Base-by-base conservation (phyloP, 2,329 filamentous ascomycete genomes). In the Aspergillus brasiliensis region DNA sequence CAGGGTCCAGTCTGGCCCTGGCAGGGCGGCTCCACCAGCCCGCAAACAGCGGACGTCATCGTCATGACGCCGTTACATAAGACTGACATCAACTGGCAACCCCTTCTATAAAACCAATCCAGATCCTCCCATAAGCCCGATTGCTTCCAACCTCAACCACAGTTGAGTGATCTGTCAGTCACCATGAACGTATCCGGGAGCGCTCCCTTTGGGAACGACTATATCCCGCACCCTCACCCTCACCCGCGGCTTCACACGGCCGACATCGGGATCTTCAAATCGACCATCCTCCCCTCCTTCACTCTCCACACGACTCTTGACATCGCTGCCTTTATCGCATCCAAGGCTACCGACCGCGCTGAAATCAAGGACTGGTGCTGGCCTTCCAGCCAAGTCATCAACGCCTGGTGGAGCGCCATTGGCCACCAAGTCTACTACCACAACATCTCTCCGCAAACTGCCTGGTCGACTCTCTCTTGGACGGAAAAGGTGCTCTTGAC, bases 281-380 rank as follows among this genome's bases (percentile, higher is more conserved):
- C 82, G 17, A 82, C 82, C 2, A 70, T 87, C 2, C 74, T 84
- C 3, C 84, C 85, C 0, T 86, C 83, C 0, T 74, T 86, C 38
- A 77, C 78, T 0, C 73, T 87, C 0, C 83, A 87, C 62, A 78
- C 82, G 0, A 78, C 81, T 3, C 77, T 86, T 11, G 79, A 83
- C 8, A 65, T 82, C 28, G 77, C 83, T 31, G 80, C 84, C 0
- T 88, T 84, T 66, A 78, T 78, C 8, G 75, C 80, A 28, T 82
- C 82, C 1, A 77, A 83, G 23, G 78, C 81, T 52, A 84, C 83
- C 7, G 72, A 85, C 65, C 78, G 80, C n/a, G 79, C 83, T 8
- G 85, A 87, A 58, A 75, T 80, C n/a, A 88, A 88, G 66, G 85
- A 88, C 69, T 84, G 81, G 77, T 72, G 85, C 5, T 87, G 84